Percentiles rank a stretch among this genome's conserved stretches.
Evolutionary conservation across 2,329 filamentous ascomycete genomes (phyloP).

Genomic region (Orbilia oligospora): DNA sequence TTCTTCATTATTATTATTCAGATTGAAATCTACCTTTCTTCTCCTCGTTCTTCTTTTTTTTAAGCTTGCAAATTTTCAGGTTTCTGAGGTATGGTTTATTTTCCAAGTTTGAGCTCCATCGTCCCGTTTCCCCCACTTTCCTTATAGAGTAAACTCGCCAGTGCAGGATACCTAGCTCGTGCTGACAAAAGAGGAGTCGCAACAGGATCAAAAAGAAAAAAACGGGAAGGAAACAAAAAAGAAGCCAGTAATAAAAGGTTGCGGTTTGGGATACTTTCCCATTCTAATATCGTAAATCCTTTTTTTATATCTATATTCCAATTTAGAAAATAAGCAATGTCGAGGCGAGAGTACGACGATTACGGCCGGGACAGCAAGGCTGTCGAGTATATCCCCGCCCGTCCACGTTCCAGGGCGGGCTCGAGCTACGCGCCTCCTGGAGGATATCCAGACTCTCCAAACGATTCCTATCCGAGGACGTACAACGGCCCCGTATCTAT

Average conservation of each 20-base stretch:
- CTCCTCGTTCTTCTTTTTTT: slow-evolving; percentile 1
- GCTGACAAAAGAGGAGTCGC: slow-evolving; percentile 35
- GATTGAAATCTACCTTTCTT: neutral
- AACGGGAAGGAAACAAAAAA: neutral
- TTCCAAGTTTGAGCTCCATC: slow-evolving; percentile 17
- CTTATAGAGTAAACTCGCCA: slow-evolving; percentile 43
- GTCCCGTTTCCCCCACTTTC: slow-evolving; percentile 54
- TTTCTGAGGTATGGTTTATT: slow-evolving; percentile 33
- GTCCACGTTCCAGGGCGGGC: slow-evolving; percentile 33
- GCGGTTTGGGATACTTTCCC: slow-evolving; percentile 7
- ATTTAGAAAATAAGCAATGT: slow-evolving; percentile 33
- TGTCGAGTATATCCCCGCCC: slow-evolving; percentile 38
- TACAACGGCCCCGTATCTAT: slow-evolving; percentile 38
- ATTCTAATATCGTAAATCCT: neutral
- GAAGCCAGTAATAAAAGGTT: neutral
- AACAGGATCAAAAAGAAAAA: slow-evolving; percentile 17
- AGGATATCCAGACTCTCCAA: slow-evolving; percentile 55
- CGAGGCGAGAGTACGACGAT: slow-evolving; percentile 54
- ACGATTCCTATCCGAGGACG: slow-evolving; percentile 46
- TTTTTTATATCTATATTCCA: neutral
- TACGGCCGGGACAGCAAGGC: slow-evolving; percentile 40
- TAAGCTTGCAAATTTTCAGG: slow-evolving; percentile 3
- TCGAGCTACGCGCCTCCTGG: slow-evolving; percentile 49
- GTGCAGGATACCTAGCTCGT: slow-evolving; percentile 14
- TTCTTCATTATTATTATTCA: neutral